phyloP scores from a whole-genome alignment of 106 monocot genomes.

The Xerophyta viscosa region DNA sequence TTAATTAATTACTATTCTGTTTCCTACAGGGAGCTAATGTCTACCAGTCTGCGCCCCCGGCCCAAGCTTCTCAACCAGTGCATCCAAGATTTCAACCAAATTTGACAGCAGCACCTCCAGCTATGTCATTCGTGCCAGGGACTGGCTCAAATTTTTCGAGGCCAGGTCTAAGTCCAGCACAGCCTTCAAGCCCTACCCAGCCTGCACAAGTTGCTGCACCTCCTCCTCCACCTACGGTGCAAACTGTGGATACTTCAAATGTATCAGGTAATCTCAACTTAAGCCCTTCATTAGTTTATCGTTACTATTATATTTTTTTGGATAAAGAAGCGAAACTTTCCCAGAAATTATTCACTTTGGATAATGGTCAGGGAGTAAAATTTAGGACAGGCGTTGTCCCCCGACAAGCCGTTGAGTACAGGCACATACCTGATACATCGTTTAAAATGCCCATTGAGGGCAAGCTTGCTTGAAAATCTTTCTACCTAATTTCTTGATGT shows the following conservation, averaged over 20 bases:
- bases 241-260: conserved; percentile 91
- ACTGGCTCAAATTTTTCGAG: conserved; percentile 25
- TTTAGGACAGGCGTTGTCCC: too few species aligned
- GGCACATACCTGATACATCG: too few species aligned
- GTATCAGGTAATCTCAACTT: conserved; percentile 52
- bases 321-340: too few species aligned
- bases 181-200: conserved; percentile 61
- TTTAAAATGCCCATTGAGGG: too few species aligned
- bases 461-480: too few species aligned
- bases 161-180: conserved; percentile 32
- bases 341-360: too few species aligned
- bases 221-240: conserved; percentile 72
- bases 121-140: conserved; percentile 37
- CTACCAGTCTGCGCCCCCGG: conserved; percentile 36
- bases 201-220: conserved; percentile 26
- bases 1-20: conserved; percentile 2
- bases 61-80: conserved; percentile 21
- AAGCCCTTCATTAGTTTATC: not conserved
- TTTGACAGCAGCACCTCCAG: conserved; percentile 12
- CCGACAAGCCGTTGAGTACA: too few species aligned
- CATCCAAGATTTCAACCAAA: conserved; percentile 34
- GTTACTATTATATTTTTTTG: too few species aligned
- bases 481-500: too few species aligned
- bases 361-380: too few species aligned
- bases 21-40: conserved; percentile 35